A percentile compares a stretch with the other conserved stretches of the same genome.
Conservation (phyloP, 176 grass and related monocot genomes). For the Lolium perenne region DNA sequence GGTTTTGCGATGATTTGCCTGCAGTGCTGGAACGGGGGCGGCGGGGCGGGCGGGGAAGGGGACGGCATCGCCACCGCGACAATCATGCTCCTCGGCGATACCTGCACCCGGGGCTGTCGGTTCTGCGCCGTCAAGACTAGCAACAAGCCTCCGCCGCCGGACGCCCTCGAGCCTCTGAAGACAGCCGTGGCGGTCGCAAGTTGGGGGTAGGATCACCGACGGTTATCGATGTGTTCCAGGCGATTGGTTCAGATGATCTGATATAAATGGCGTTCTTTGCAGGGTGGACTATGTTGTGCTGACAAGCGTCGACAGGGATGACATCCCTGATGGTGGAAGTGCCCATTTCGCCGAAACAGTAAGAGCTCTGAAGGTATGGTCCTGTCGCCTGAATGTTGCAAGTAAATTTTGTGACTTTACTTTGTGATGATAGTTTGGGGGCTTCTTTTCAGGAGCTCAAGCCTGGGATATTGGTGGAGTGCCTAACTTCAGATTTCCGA, state of each 20-base stretch:
- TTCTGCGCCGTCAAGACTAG: slow-evolving; percentile 95
- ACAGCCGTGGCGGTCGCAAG: slow-evolving; percentile 72
- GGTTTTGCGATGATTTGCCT: background rate
- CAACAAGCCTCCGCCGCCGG: slow-evolving; percentile 63
- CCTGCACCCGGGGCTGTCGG: slow-evolving; percentile 82
- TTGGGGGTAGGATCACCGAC: slow-evolving; percentile 62
- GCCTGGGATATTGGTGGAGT: slow-evolving; percentile 86
- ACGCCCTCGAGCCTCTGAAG: slow-evolving; percentile 70
- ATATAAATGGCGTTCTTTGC: slow-evolving; percentile 32
- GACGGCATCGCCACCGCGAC: slow-evolving; percentile 87
- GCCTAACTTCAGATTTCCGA: slow-evolving; percentile 89
- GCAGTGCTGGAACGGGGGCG: slow-evolving; percentile 94
- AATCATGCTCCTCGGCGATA: slow-evolving; percentile 93
- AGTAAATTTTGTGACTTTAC: background rate
- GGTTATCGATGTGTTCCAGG: background rate
- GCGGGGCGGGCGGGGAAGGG: slow-evolving; percentile 74
- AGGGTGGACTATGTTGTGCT: slow-evolving; percentile 90
- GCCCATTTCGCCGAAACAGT: slow-evolving; percentile 87
- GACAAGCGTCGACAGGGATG: slow-evolving; percentile 94
- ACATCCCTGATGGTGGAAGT: slow-evolving; percentile 87
- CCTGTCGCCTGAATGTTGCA: background rate
- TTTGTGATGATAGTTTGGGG: slow-evolving; percentile 19
- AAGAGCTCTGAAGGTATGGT: slow-evolving; percentile 74
- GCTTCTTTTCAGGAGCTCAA: slow-evolving; percentile 66
- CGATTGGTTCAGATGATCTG: background rate